Conservation (phyloP, 2,329 filamentous ascomycete genomes). For the Aspergillus sp. region DNA sequence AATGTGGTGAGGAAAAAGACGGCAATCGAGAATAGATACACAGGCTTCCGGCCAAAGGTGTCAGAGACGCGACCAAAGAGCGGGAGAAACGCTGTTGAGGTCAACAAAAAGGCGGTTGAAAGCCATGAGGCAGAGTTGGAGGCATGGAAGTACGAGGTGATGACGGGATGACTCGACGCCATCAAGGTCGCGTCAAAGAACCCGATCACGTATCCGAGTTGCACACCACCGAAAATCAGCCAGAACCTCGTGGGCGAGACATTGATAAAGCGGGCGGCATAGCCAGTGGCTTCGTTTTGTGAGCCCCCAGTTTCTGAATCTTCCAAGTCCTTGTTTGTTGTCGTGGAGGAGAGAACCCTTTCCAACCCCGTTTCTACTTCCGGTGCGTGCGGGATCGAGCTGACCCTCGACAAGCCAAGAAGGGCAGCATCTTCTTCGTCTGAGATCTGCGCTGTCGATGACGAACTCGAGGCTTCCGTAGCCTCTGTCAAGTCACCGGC, state of each 20-base stretch:
- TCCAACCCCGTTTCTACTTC: constrained; percentile 29
- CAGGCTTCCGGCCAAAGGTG: constrained; percentile 66
- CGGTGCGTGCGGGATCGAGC: constrained; percentile 28
- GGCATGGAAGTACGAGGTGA: constrained; percentile 75
- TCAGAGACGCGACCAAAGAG: constrained; percentile 73
- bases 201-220: constrained; percentile 56
- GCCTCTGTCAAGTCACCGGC: constrained; percentile 35
- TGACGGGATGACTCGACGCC: constrained; percentile 77
- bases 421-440: constrained; percentile 21
- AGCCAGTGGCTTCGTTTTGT: constrained; percentile 17
- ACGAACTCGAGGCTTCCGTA: constrained; percentile 23
- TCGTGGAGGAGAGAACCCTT: constrained; percentile 18
- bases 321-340: constrained; percentile 9
- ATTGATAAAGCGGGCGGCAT: constrained; percentile 37
- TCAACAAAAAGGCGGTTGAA: constrained; percentile 75
- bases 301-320: constrained; percentile 8
- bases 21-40: constrained; percentile 63
- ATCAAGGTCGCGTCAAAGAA: constrained; percentile 78
- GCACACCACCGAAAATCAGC: constrained; percentile 61
- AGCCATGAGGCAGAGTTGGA: constrained; percentile 82
- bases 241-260: constrained; percentile 54
- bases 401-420: constrained; percentile 21
- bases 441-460: neutral
- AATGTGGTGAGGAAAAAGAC: constrained; percentile 66
- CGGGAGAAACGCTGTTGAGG: constrained; percentile 73